These are phyloP conservation scores for Ophiorrhiza pumila DNA, from an alignment of 257 asterid genomes.

Conservation along the genomic window DNA sequence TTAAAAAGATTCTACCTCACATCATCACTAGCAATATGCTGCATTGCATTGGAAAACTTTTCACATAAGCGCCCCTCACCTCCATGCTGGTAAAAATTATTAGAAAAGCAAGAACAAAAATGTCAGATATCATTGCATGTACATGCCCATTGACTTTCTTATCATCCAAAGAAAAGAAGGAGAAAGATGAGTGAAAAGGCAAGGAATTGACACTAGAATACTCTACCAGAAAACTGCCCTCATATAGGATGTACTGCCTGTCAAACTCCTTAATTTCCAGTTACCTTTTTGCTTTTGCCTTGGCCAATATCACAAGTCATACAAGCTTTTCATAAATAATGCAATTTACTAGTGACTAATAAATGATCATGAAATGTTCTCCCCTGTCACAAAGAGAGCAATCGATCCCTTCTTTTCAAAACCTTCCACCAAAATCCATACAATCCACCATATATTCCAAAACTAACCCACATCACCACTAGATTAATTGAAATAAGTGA, in stretches of 20 bases:
- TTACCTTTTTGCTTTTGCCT: not conserved
- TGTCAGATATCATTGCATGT: conserved; percentile 1
- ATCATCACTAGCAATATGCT: conserved; percentile 53
- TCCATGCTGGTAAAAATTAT: conserved; percentile 53
- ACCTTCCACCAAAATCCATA: not conserved
- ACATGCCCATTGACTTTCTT: not conserved
- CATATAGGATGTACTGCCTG: not conserved
- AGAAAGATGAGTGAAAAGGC: not conserved
- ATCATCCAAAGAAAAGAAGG: not conserved
- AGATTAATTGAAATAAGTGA: not conserved
- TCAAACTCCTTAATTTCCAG: not conserved
- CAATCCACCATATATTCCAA: not conserved
- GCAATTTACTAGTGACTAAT: not conserved
- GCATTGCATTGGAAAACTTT: conserved; percentile 60
- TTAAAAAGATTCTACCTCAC: conserved; percentile 48
- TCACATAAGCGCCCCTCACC: conserved; percentile 81
- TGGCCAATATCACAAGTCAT: not conserved
- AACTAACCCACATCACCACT: not conserved
- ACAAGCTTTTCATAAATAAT: not conserved
- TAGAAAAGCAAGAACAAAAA: conserved; percentile 13
- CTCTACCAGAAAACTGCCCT: not conserved
- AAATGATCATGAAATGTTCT: not conserved
- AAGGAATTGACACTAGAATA: too few relatives aligned
- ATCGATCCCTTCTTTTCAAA: not conserved
- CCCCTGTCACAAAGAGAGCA: too few relatives aligned